A percentile compares a stretch with the other conserved stretches of the same genome.
These are phyloP conservation scores for Exophiala calicioides DNA, from an alignment of 2,329 filamentous ascomycete genomes.

Conservation along the genomic window DNA sequence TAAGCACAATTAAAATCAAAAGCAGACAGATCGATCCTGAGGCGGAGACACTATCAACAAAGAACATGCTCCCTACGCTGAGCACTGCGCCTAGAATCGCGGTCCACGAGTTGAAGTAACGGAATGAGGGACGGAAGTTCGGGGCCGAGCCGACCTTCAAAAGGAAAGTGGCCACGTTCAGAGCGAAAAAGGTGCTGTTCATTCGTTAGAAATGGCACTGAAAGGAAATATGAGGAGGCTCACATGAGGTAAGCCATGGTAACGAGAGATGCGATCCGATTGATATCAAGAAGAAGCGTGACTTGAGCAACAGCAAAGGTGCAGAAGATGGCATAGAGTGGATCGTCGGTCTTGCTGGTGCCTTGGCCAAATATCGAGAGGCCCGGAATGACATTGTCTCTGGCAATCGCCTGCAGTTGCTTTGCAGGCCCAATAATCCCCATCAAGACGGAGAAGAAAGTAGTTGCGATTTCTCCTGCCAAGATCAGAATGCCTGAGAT, in stretches of 20 bases:
- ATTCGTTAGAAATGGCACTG: conserved; percentile 4
- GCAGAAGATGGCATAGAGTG: conserved; percentile 71
- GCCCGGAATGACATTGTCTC: conserved; percentile 77
- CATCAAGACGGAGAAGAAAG: conserved; percentile 84
- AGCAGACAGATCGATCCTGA: conserved; percentile 72
- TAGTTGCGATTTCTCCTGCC: conserved; percentile 78
- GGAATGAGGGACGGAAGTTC: conserved; percentile 85
- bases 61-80: conserved; percentile 83
- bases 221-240: conserved; percentile 3
- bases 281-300: conserved; percentile 79
- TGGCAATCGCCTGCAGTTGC: conserved; percentile 76
- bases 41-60: conserved; percentile 80
- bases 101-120: conserved; percentile 85
- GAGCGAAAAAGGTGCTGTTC: conserved; percentile 73
- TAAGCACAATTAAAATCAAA: conserved; percentile 75
- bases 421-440: conserved; percentile 84
- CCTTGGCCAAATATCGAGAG: conserved; percentile 73
- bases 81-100: conserved; percentile 73
- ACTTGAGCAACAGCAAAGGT: conserved; percentile 76
- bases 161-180: conserved; percentile 83
- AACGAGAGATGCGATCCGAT: conserved; percentile 84
- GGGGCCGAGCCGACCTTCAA: conserved; percentile 84
- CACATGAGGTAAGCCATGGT: conserved; percentile 87
- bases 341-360: conserved; percentile 70
- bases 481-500: conserved; percentile 73